Base-by-base conservation (phyloP, 225 moss, liverwort and hornwort species). In the Pleurozium schreberi region DNA sequence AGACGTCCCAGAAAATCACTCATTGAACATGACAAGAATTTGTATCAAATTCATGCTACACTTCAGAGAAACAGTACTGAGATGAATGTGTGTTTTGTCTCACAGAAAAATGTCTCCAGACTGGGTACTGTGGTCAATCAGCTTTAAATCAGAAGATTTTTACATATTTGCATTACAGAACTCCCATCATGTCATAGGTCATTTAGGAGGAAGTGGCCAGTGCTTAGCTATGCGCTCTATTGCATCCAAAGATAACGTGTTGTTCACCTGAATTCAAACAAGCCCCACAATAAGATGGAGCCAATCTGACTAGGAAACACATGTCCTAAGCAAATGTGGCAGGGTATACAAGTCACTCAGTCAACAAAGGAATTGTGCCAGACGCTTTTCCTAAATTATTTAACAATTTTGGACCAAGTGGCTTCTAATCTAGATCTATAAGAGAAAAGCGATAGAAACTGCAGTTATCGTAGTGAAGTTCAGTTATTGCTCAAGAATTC, bases 241-340 rank as follows among this genome's bases (percentile, higher is more conserved):
- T 81, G 93, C 94, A 92, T 94, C 94, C 92, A 94, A 89, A 55
- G 94, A 94, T 86, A 94, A 85, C 34, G 93, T 93, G 76, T 90
- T 92, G 87, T 94, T 92, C 90, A 94, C 93, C 94, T 94, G 92
- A 83, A 86, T 69, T 84, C 58, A 84, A 61, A 84, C 26, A 93
- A 57, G 88, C 38, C 26, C 26, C 81, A 84, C 88, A 86, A 83
- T 77, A 60, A 88, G 81, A 66, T 47, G 30, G 45, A 83, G 42
- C 3, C 52, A 65, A 74, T 52, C 36, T 83, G 36, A 63, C 69
- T 30, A 4, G 43, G 36, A 88, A 31, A 25, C 34, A 47, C 50
- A 63, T 21, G 62, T 36, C 14, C 59, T 58, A 31, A 27, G 70
- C 69, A 86, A 67, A 69, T 42, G 57, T 30, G 28, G 31, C 78